phyloP scores from a whole-genome alignment of 2,329 filamentous ascomycete genomes.

The Alternaria postmessia region DNA sequence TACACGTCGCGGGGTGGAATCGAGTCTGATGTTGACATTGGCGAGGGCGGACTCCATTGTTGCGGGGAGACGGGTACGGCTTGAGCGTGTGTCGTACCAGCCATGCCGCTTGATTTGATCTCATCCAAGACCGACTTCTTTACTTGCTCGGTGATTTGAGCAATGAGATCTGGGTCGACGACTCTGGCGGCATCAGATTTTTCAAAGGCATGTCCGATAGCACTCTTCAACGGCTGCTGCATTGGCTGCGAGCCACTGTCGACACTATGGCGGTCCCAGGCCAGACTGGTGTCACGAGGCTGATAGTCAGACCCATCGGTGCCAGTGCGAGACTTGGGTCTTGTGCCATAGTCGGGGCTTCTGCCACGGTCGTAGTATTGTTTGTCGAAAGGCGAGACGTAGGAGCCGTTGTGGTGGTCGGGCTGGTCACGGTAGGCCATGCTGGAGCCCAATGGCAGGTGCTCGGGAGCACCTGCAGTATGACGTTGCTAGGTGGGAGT shows the following conservation, averaged over 20 bases:
- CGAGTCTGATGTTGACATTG: constrained; percentile 57
- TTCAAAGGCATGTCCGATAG: constrained; percentile 64
- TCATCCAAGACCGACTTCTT: constrained; percentile 54
- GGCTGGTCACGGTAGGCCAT: constrained; percentile 30
- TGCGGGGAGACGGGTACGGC: constrained; percentile 48
- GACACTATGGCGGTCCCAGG: constrained; percentile 15
- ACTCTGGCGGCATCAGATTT: constrained; percentile 59
- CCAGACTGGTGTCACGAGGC: constrained; percentile 16
- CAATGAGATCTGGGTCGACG: constrained; percentile 67
- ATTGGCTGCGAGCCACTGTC: constrained; percentile 45
- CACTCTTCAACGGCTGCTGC: constrained; percentile 63
- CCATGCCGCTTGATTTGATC: constrained; percentile 56
- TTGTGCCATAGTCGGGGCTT: constrained; percentile 34
- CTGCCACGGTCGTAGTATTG: constrained; percentile 37
- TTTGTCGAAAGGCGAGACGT: constrained; percentile 30
- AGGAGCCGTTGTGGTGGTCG: constrained; percentile 24
- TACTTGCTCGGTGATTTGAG: constrained; percentile 68
- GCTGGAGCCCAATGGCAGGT: constrained; percentile 21
- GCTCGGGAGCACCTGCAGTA: constrained; percentile 22
- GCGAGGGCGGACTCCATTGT: constrained; percentile 50
- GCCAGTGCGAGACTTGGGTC: constrained; percentile 35
- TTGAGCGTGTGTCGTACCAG: constrained; percentile 39
- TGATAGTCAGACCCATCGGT: constrained; percentile 44
- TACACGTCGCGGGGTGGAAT: constrained; percentile 59
- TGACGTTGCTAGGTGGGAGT: constrained; percentile 26